Percentiles rank a stretch among this genome's conserved stretches.
Evolutionary conservation across 108 stramenopile genomes (phyloP).

Genomic region (Nitzschia palea): DNA sequence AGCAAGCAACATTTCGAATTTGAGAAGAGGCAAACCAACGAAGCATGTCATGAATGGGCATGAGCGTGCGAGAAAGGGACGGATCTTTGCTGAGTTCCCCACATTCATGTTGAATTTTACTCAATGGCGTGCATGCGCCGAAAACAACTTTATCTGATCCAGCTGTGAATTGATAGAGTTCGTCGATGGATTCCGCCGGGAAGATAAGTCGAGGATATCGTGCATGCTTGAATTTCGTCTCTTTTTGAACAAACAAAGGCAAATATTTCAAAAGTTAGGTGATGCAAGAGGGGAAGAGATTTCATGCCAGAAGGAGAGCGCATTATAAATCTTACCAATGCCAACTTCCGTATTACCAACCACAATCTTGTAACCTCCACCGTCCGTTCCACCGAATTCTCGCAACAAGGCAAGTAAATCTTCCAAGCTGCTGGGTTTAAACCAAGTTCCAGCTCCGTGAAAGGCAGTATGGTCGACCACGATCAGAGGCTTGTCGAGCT

Average conservation of each 20-base stretch:
- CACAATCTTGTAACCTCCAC: constrained; percentile 80
- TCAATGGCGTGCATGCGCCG: constrained; percentile 74
- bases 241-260: constrained; percentile 11
- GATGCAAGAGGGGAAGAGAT: too few species aligned
- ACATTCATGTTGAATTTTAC: constrained; percentile 63
- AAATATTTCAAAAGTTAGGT: not conserved
- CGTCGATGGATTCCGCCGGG: constrained; percentile 57
- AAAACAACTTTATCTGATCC: constrained; percentile 35
- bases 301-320: too few species aligned
- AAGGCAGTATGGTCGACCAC: constrained; percentile 61
- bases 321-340: constrained; percentile 59
- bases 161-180: constrained; percentile 49
- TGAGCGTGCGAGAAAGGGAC: constrained; percentile 40
- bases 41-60: constrained; percentile 90
- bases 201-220: constrained; percentile 68
- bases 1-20: constrained; percentile 92
- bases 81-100: constrained; percentile 29
- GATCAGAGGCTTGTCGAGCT: constrained; percentile 59
- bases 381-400: constrained; percentile 45
- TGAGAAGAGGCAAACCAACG: constrained; percentile 97
- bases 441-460: constrained; percentile 86
- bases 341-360: constrained; percentile 96
- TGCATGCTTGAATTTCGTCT: constrained; percentile 83
- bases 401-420: constrained; percentile 76
- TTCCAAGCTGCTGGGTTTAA: constrained; percentile 75